phyloP scores from a whole-genome alignment of 441 rosid species.

The Syzygium malaccense region DNA sequence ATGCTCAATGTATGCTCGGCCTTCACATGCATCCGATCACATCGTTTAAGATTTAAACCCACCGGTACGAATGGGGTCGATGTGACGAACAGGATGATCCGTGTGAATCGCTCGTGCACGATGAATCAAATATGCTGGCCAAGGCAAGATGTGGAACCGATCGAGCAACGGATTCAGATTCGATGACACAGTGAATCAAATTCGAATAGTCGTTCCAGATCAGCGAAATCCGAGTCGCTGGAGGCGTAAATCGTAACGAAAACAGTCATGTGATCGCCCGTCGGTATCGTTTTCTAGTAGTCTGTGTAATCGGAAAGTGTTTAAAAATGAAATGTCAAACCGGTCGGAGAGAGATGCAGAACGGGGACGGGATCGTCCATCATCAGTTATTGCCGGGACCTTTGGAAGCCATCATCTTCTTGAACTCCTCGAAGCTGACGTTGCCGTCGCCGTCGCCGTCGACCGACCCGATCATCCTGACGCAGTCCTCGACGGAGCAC shows the following conservation, averaged over 20 bases:
- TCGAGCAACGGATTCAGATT: neutral
- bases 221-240: neutral
- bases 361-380: neutral
- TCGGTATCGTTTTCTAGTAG: neutral
- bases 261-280: rapidly evolving
- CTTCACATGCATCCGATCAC: neutral
- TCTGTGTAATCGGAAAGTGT: neutral
- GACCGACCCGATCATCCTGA: constrained; percentile 38
- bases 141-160: neutral
- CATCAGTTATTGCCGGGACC: neutral
- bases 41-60: neutral
- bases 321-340: neutral
- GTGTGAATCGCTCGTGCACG: neutral
- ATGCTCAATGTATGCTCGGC: too few relatives aligned
- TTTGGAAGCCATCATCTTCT: constrained; percentile 40
- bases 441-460: constrained; percentile 55
- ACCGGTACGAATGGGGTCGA: neutral
- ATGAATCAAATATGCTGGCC: too few relatives aligned
- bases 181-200: neutral
- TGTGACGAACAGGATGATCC: neutral
- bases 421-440: constrained; percentile 53
- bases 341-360: neutral
- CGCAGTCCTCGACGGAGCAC: constrained; percentile 41
- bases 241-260: neutral
- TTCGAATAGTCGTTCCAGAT: neutral